Evolutionary conservation across 2,329 filamentous ascomycete species (phyloP), one percentile per base, ranked within the genome.

Genomic region (Ophidiomyces ophidiicola): DNA sequence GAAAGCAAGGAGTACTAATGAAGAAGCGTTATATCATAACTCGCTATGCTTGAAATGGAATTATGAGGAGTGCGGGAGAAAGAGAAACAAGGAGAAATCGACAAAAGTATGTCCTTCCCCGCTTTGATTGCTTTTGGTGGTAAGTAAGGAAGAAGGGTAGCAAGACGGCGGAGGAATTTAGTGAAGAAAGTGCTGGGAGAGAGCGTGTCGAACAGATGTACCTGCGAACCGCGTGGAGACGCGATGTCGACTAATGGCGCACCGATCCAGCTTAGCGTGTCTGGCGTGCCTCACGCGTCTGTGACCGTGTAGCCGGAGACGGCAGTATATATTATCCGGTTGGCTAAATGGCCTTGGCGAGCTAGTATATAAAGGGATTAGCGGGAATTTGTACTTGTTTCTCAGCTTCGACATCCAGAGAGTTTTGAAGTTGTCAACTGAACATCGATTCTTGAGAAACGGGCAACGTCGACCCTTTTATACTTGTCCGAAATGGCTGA

Each of bases 401-500:
- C 6, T 19, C 17, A 20, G 12, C 30, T 14, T 4, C 19, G 11
- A 37, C 18, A 15, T 29, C 10, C 34, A 25, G 24, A 36, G 26
- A 37, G 35, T 28, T 37, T 37, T 37, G 26, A 38, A 26, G 20
- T 5, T 11, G 12, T 26, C 29, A 17, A 14, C 30, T 29, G 29
- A 17, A 18, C 15, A 18, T 21, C 17, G 20, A 24, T 15, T 39
- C 19, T 10, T 18, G 20, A 28, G 36, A 34, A 28, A 25, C 36
- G 36, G 41, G 39, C 42, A 32, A 33, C 36, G 35, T 23, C 39
- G 15, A 20, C 47, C 53, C 42, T 54, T 54, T 51, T 52, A 55
- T 54, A 53, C 46, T 30, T 43, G 6, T 20, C 44, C 54, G 66
- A 50, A 53, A 80, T 80, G 76, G 70, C 76, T 52, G 76, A 80